A percentile compares a stretch with the other conserved stretches of the same genome.
phyloP scores from a whole-genome alignment of 208 protist genomes.

The Naegleria gruberi region DNA sequence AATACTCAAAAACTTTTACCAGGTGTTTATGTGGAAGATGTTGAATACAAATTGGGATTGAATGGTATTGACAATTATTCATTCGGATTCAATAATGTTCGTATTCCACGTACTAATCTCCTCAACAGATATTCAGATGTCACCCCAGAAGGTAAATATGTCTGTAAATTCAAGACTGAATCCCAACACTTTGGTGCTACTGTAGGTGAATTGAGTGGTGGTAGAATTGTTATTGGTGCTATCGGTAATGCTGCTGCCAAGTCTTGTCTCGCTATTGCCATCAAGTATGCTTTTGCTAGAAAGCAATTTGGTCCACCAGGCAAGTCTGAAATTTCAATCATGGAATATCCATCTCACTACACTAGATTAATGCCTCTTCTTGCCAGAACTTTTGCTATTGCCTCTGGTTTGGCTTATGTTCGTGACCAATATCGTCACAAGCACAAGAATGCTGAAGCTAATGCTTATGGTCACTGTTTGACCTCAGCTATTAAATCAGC shows the following conservation, averaged over 20 bases:
- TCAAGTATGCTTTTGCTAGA: neutral
- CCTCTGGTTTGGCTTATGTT: neutral
- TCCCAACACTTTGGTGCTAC: neutral
- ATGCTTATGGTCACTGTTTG: neutral
- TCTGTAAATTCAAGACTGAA: neutral
- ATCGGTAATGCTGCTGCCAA: neutral
- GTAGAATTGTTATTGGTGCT: neutral
- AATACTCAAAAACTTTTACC: neutral
- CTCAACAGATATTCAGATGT: slow-evolving; percentile 32
- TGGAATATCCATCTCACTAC: slow-evolving; percentile 15
- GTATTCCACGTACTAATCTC: slow-evolving; percentile 28
- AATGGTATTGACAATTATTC: slow-evolving; percentile 26
- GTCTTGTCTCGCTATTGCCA: neutral
- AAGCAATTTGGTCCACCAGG: slow-evolving; percentile 13
- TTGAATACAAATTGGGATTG: slow-evolving; percentile 23
- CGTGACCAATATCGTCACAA: neutral
- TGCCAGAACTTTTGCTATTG: neutral
- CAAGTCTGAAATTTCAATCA: slow-evolving; percentile 9
- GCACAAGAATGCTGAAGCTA: neutral
- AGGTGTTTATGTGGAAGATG: slow-evolving; percentile 10
- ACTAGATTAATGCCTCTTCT: slow-evolving; percentile 18
- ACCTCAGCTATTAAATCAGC: neutral
- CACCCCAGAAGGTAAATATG: slow-evolving; percentile 26
- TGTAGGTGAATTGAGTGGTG: slow-evolving; percentile 2
- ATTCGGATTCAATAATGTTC: slow-evolving; percentile 30